These are phyloP conservation scores for Fusarium metavorans DNA, from an alignment of 2,329 filamentous ascomycete species.

Conservation along the genomic window DNA sequence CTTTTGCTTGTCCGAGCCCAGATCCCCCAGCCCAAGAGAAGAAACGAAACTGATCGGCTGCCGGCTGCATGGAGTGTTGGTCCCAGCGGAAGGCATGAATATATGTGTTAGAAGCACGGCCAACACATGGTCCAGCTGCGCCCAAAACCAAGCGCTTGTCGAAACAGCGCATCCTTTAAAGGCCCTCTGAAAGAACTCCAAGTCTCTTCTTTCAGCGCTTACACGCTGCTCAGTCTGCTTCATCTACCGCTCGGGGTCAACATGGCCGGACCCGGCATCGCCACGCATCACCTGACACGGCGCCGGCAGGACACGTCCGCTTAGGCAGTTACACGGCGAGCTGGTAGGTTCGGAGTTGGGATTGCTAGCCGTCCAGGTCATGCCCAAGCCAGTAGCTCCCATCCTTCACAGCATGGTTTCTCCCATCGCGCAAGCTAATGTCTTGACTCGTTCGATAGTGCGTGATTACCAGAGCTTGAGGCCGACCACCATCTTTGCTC, in stretches of 20 bases:
- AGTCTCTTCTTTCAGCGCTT: constrained; percentile 16
- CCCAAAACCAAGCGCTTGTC: constrained; percentile 30
- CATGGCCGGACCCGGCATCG: constrained; percentile 11
- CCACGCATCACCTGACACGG: constrained; percentile 15
- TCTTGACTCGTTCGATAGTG: constrained; percentile 39
- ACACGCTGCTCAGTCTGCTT: constrained; percentile 12
- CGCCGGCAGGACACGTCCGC: neutral
- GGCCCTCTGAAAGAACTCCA: constrained; percentile 5
- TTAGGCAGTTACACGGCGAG: neutral
- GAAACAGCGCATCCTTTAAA: constrained; percentile 22
- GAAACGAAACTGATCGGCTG: constrained; percentile 1
- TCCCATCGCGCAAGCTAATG: constrained; percentile 28
- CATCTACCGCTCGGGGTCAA: constrained; percentile 18
- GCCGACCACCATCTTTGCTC: constrained; percentile 22
- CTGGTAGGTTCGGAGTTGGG: neutral
- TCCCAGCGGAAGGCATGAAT: constrained; percentile 2
- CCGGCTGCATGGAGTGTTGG: constrained; percentile 17
- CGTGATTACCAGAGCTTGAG: constrained; percentile 32
- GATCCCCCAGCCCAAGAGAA: neutral
- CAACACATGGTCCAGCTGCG: constrained; percentile 15
- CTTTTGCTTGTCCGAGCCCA: neutral
- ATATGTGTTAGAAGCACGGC: constrained; percentile 1
- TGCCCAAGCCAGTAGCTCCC: neutral
- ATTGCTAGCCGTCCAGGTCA: neutral
- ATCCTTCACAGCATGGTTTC: constrained; percentile 4